These are phyloP conservation scores for Coniochaeta sp. DNA, from an alignment of 2,329 filamentous ascomycete genomes.

Conservation along the genomic window DNA sequence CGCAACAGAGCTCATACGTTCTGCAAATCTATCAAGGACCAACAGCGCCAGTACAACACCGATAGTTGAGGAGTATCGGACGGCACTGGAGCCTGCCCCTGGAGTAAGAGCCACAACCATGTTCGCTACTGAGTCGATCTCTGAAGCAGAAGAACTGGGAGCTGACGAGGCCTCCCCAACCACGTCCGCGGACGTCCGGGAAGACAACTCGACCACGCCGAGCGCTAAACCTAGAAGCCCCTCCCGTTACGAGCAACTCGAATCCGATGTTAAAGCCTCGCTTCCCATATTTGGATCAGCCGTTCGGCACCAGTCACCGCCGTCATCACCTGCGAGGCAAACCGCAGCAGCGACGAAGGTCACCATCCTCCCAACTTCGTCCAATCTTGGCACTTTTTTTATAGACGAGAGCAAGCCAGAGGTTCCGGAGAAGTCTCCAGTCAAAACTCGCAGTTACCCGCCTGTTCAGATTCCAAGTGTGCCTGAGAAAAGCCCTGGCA, in stretches of 20 bases:
- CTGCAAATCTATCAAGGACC: constrained; percentile 30
- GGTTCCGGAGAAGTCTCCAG: constrained; percentile 22
- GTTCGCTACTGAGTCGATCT: constrained; percentile 27
- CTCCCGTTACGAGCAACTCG: constrained; percentile 7
- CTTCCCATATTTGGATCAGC: constrained; percentile 16
- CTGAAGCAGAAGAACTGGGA: constrained; percentile 33
- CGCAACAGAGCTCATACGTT: constrained; percentile 28
- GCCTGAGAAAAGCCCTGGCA: constrained; percentile 18
- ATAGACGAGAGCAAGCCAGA: constrained; percentile 25
- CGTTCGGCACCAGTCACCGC: constrained; percentile 10
- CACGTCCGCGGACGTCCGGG: not conserved
- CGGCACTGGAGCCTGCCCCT: constrained; percentile 6
- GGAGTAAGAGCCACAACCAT: constrained; percentile 3
- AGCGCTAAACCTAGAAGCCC: constrained; percentile 6
- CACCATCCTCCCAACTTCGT: constrained; percentile 22
- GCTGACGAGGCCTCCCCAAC: constrained; percentile 8
- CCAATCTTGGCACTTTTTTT: constrained; percentile 21
- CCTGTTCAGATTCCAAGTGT: constrained; percentile 10
- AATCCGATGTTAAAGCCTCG: constrained; percentile 4
- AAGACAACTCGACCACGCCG: constrained; percentile 1
- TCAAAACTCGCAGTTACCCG: constrained; percentile 8
- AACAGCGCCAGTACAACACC: constrained; percentile 32
- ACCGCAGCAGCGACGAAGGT: constrained; percentile 24
- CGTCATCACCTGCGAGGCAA: constrained; percentile 16
- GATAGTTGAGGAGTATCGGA: constrained; percentile 30